Evolutionary conservation across 192 early-diverging fungal genomes (phyloP).

Genomic region (Lobosporangium transversale): DNA sequence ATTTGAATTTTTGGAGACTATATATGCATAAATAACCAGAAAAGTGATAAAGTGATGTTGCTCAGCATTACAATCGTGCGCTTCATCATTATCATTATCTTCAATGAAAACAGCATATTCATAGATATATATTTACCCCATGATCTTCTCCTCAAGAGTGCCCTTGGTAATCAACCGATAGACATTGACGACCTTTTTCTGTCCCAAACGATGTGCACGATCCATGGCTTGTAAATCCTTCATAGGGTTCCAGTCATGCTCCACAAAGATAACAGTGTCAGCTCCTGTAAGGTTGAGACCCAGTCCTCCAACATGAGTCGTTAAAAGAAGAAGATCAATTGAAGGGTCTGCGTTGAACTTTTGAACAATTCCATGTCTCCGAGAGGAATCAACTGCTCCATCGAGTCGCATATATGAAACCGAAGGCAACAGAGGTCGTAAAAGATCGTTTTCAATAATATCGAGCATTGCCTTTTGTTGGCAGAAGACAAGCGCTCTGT

Average conservation of each 20-base stretch:
- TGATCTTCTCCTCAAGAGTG: constrained; percentile 99
- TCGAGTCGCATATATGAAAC: constrained; percentile 96
- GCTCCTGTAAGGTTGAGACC: constrained; percentile 98
- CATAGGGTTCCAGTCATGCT: constrained; percentile 99
- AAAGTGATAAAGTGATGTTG: no score
- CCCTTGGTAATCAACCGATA: constrained; percentile 96
- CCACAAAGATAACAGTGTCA: constrained; percentile 99
- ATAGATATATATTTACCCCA: constrained; percentile 74
- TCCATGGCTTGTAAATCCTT: constrained; percentile 99
- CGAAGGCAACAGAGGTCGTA: constrained; percentile 81
- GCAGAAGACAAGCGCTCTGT: constrained; percentile 96
- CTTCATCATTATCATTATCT: no score
- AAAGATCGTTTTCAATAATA: constrained; percentile 93
- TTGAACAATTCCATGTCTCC: constrained; percentile 90
- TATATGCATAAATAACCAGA: constrained; percentile 37
- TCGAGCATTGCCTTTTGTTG: constrained; percentile 97
- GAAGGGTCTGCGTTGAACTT: constrained; percentile 96
- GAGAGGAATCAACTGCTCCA: constrained; percentile 83
- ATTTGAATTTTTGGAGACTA: constrained; percentile 98
- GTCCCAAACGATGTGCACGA: constrained; percentile 97
- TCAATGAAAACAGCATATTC: constrained; percentile 2
- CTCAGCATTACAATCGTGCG: no score
- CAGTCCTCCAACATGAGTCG: constrained; percentile 96
- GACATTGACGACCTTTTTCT: constrained; percentile 97
- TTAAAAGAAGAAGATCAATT: constrained; percentile 94